Evolutionary conservation across 352 stramenopile genomes (phyloP).

Genomic region (Pythium brassicae): DNA sequence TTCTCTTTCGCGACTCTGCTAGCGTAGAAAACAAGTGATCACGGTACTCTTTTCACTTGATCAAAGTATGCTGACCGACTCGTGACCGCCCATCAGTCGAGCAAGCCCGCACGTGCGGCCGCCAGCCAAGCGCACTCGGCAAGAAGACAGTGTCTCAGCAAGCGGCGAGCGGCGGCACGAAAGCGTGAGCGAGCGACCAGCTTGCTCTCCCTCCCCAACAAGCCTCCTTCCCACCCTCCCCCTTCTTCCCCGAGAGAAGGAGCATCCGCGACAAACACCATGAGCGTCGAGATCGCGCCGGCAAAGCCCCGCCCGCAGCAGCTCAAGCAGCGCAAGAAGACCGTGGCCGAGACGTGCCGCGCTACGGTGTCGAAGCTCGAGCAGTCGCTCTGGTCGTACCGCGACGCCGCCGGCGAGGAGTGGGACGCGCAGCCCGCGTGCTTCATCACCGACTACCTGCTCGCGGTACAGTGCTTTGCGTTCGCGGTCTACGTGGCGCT

Average conservation of each 20-base stretch:
- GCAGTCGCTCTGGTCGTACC: constrained; percentile 76
- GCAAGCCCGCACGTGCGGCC: not conserved
- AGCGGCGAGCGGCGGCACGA: not conserved
- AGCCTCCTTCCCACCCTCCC: not conserved
- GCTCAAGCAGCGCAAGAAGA: constrained; percentile 17
- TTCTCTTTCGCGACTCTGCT: not conserved
- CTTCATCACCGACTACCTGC: constrained; percentile 86
- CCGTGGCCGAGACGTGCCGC: constrained; percentile 53
- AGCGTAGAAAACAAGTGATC: not conserved
- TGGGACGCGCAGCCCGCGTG: constrained; percentile 85
- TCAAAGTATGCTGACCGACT: not conserved
- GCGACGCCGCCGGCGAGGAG: constrained; percentile 66
- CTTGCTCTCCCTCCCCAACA: not conserved
- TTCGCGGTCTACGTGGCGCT: constrained; percentile 77
- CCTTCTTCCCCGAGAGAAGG: not conserved
- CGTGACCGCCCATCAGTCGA: not conserved
- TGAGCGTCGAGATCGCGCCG: constrained; percentile 9
- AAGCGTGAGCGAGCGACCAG: not conserved
- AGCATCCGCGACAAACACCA: not conserved
- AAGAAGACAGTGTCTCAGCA: constrained; percentile 2
- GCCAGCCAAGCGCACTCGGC: constrained; percentile 4
- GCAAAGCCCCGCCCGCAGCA: not conserved
- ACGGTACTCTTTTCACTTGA: not conserved
- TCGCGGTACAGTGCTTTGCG: constrained; percentile 80
- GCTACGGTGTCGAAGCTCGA: constrained; percentile 68